Evolutionary conservation across 169 alveolate species (phyloP).

Genomic region (Cyclospora cayetanensis): DNA sequence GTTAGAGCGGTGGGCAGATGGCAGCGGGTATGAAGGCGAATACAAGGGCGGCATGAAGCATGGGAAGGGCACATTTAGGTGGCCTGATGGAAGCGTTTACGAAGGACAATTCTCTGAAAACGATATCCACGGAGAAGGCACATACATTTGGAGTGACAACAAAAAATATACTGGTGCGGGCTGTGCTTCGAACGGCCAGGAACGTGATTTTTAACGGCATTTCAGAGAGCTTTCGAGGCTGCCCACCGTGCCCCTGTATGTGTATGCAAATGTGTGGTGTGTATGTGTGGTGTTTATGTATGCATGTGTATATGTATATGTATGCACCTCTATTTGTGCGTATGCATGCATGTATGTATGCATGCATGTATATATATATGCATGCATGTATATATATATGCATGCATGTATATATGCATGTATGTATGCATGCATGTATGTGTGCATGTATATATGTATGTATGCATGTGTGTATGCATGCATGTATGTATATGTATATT

Average conservation of each 20-base stretch:
- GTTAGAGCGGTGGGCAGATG: constrained; percentile 86
- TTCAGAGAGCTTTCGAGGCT: constrained; percentile 71
- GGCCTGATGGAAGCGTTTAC: constrained; percentile 83
- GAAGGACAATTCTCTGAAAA: constrained; percentile 83
- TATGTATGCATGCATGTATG: neutral
- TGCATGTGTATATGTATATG: neutral
- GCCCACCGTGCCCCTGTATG: neutral
- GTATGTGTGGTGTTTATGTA: neutral
- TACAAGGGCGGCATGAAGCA: constrained; percentile 77
- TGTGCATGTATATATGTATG: neutral
- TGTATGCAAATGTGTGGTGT: neutral
- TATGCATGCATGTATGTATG: neutral
- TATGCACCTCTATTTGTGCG: neutral
- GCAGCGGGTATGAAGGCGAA: constrained; percentile 85
- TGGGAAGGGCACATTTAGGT: constrained; percentile 86
- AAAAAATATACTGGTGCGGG: constrained; percentile 76
- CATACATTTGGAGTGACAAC: constrained; percentile 79
- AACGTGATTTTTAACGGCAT: neutral
- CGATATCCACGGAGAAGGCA: constrained; percentile 85
- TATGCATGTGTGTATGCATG: neutral
- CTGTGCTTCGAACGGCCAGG: neutral
- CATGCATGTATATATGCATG: neutral
- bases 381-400: neutral
- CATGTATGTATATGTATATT: neutral
- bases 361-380: neutral